Percentiles rank a stretch among this genome's conserved stretches.
phyloP scores from a whole-genome alignment of 1,284 basidiomycete genomes.

The Abortiporus biennis region DNA sequence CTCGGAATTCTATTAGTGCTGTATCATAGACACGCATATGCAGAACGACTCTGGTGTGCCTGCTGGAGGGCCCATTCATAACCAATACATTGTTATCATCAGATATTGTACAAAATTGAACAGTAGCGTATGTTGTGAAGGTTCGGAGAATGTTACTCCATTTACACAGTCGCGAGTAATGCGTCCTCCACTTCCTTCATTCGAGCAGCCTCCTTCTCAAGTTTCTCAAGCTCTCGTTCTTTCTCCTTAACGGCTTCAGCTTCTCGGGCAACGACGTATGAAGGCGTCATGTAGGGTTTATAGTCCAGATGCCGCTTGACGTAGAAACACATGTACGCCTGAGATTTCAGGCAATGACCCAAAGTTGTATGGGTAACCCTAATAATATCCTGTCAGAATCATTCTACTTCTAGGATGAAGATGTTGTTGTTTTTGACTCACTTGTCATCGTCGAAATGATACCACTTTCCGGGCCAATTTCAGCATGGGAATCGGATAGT shows the following conservation, averaged over 20 bases:
- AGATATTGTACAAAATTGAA: too few species aligned
- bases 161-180: constrained; percentile 40
- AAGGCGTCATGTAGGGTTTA: constrained; percentile 58
- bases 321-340: constrained; percentile 91
- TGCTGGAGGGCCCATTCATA: too few species aligned
- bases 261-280: constrained; percentile 66
- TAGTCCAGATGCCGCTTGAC: constrained; percentile 85
- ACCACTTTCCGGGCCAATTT: constrained; percentile 59
- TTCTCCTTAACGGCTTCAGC: constrained; percentile 62
- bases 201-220: constrained; percentile 35
- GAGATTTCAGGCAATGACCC: constrained; percentile 59
- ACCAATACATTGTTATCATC: too few species aligned
- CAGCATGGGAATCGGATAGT: background rate
- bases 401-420: background rate
- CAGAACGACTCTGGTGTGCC: too few species aligned
- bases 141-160: too few species aligned
- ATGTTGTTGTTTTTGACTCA: constrained; percentile 37
- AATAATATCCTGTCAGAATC: background rate
- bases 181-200: constrained; percentile 61
- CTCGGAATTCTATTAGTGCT: background rate
- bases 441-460: constrained; percentile 94
- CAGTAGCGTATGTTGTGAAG: too few species aligned
- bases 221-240: constrained; percentile 51
- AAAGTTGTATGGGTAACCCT: constrained; percentile 73
- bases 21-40: too few species aligned